These are phyloP conservation scores for Fusarium anthophilum DNA, from an alignment of 2,329 filamentous ascomycete genomes.

Conservation along the genomic window DNA sequence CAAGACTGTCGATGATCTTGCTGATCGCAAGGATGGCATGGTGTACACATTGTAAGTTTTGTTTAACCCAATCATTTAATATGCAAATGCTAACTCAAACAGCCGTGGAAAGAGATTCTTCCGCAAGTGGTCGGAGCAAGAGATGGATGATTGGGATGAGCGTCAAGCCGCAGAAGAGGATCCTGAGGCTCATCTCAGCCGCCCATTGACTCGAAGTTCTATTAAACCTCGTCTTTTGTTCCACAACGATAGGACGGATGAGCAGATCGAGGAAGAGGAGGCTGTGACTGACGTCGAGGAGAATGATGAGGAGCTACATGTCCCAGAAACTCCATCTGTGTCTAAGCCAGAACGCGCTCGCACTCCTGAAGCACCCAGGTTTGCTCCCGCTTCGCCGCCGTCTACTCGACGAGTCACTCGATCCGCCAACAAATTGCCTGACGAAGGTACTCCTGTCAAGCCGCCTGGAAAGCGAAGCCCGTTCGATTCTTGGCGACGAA, in stretches of 20 bases:
- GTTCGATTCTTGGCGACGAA: slow-evolving; percentile 75
- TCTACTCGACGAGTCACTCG: slow-evolving; percentile 69
- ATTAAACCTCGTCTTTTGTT: slow-evolving; percentile 80
- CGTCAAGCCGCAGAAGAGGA: slow-evolving; percentile 50
- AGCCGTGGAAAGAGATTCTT: slow-evolving; percentile 85
- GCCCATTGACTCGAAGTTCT: slow-evolving; percentile 70
- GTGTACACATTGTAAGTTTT: slow-evolving; percentile 79
- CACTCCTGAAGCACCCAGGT: slow-evolving; percentile 66
- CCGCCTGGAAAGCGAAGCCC: slow-evolving; percentile 58
- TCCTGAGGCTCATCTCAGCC: slow-evolving; percentile 47
- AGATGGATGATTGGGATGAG: slow-evolving; percentile 46
- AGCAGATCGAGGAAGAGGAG: slow-evolving; percentile 66
- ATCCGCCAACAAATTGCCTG: slow-evolving; percentile 59
- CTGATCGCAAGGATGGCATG: slow-evolving; percentile 74
- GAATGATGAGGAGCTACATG: slow-evolving; percentile 42
- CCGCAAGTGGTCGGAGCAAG: slow-evolving; percentile 68
- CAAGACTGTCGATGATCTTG: slow-evolving; percentile 69
- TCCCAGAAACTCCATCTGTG: slow-evolving; percentile 52
- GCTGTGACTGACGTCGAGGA: slow-evolving; percentile 68
- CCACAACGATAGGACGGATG: slow-evolving; percentile 59
- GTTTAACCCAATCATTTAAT: not conserved
- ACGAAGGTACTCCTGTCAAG: slow-evolving; percentile 55
- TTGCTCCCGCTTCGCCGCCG: slow-evolving; percentile 69
- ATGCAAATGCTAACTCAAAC: slow-evolving; percentile 27
- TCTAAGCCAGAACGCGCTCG: slow-evolving; percentile 39